These are phyloP conservation scores for Vanrija sp. DNA, from an alignment of 1,284 basidiomycete species.

Conservation along the genomic window DNA sequence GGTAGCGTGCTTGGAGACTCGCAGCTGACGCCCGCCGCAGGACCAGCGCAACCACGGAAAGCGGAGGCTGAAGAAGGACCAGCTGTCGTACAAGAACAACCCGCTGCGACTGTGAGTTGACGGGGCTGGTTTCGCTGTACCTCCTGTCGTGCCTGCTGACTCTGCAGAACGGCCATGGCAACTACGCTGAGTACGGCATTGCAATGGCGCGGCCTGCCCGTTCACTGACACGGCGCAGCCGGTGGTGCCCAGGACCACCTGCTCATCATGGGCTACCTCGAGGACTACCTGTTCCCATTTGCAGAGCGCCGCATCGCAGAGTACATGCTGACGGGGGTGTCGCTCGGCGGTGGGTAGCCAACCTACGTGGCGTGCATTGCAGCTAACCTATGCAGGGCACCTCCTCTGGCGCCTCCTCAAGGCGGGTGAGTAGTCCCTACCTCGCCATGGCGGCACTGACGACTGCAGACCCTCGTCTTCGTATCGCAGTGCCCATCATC, in stretches of 20 bases:
- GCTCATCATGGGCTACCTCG: conserved; percentile 75
- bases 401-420: conserved; percentile 15
- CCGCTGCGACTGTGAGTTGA: conserved; percentile 54
- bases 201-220: no score
- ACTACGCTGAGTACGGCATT: conserved; percentile 5
- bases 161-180: conserved; percentile 7
- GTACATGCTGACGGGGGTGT: conserved; percentile 59
- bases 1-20: no score
- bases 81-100: conserved; percentile 62
- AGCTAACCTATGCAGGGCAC: conserved; percentile 3
- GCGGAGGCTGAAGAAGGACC: conserved; percentile 48
- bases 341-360: conserved; percentile 49
- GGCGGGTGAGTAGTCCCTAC: conserved; percentile 50
- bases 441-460: conserved; percentile 54
- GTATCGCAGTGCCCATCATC: conserved; percentile 12
- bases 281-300: conserved; percentile 70
- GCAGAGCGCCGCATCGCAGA: conserved; percentile 62
- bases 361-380: not conserved
- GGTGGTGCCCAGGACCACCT: conserved; percentile 58
- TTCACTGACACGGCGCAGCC: not conserved
- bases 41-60: conserved; percentile 75
- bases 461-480: conserved; percentile 1
- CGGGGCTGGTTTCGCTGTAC: not conserved
- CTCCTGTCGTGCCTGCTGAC: not conserved
- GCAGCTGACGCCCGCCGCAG: conserved; percentile 44